Base-by-base conservation (phyloP, 1,139 yeast species). In the Yamadazyma taylorii region DNA sequence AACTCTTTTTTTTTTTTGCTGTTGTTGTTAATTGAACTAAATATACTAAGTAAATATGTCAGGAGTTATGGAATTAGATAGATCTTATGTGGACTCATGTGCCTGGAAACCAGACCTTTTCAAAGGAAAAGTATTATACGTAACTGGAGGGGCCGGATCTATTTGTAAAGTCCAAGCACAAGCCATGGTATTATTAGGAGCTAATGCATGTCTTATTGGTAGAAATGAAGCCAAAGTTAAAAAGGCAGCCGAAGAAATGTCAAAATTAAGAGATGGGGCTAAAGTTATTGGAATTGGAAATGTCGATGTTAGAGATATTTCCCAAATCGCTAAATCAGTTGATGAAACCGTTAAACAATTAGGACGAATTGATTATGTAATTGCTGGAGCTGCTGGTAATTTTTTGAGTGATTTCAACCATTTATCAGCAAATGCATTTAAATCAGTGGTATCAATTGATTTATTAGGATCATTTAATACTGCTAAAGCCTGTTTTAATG, bases 351-450 rank as follows among this genome's bases (percentile, higher is more conserved):
- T 88, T 14, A 53, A 60, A 10, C 72, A 73, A 48, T 73, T 87
- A 43, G 96, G 95, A 6, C 64, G 74, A 43, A 82, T 86, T 44
- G 97, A 90, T 60, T 85, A 61, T 55, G 94, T 89, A 30, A 83
- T 90, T 60, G 90, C 94, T 29, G 97, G 97, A 14, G 97, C 97
- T 2, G 97, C 97, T 3, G 97, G 97, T 5, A 89, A 89, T 67
- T 90, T 89, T 54, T 61, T 90, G 46, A 69, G 89, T 24, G 94
- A 87, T 56, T 79, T 89, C 60, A 81, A 81, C 52, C 82, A 81
- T 50, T 65, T 89, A 46, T 83, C 94, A 2, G 60, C 89, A 26
- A 87, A 87, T 53, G 97, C 96, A 2, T 90, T 90, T 71, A 81
- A 84, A 58, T 73, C 94, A 0, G 97, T 90, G 21, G 73, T 88